Evolutionary conservation across 805 yeast species (phyloP), one percentile per base, ranked within the genome.

Genomic region (Monosporozyma solicola): DNA sequence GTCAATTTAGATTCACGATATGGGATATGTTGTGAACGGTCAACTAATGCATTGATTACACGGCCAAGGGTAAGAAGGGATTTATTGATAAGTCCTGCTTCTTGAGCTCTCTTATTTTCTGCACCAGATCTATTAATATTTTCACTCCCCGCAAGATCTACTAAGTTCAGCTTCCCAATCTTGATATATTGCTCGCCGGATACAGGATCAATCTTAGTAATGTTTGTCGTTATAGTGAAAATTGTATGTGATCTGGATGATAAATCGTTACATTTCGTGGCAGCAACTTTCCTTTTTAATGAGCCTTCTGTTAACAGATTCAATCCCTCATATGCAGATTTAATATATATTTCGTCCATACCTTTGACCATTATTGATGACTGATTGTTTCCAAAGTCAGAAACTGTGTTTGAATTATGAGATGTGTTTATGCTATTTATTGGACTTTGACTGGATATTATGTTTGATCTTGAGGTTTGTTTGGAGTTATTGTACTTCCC

Each of bases 121-220:
- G 96, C 95, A 2, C 97, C 97, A 0, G 95, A 85, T 57, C 88
- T 74, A 57, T 75, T 79, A 47, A 90, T 84, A 64, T 89, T 89
- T 63, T 90, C 97, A 24, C 95, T 85, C 1, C 97, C 97, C 0
- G 97, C 97, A 59, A 91, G 73, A 70, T 90, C 97, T n/a, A 91
- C 97, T 8, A 90, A 72, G 63, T 90, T 88, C 65, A 88, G 76
- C 62, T 87, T 88, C 5, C 89, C 83, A 43, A 74, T 69, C 57
- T 78, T 74, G 48, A 77, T 69, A 50, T 70, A 71, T 56, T 79
- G 82, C 60, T 78, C 80, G 4, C 76, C 77, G 2, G 78, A 75
- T 2, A 72, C 62, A 1, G 77, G 72, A 49, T 74, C 74, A 31
- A 71, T 69, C 56, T 75, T 77, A 51, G 78, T 80, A 58, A 85